phyloP scores from a whole-genome alignment of 2,329 filamentous ascomycete genomes.

The Sporothrix mexicana region DNA sequence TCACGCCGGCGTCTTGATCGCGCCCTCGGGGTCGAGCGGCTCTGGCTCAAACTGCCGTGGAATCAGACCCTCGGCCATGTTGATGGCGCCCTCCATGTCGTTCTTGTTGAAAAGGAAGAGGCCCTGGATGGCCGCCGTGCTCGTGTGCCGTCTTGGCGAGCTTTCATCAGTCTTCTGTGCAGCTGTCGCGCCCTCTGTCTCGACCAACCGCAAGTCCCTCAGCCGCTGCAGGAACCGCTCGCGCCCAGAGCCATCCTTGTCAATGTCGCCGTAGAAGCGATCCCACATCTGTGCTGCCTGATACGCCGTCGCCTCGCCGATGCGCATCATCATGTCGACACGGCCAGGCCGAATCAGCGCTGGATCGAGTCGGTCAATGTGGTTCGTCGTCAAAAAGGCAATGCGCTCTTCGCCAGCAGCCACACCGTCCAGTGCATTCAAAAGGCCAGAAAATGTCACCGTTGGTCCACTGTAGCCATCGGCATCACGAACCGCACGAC shows the following conservation, averaged over 20 bases:
- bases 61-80: constrained; percentile 73
- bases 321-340: constrained; percentile 89
- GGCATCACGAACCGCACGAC: constrained; percentile 73
- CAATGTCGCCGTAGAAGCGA: constrained; percentile 88
- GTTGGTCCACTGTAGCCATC: constrained; percentile 88
- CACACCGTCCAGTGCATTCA: constrained; percentile 89
- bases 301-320: constrained; percentile 84
- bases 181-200: constrained; percentile 48
- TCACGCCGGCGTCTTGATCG: constrained; percentile 50
- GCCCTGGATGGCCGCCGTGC: constrained; percentile 90
- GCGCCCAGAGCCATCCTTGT: constrained; percentile 66
- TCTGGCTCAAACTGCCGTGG: constrained; percentile 61
- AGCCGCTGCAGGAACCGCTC: constrained; percentile 74
- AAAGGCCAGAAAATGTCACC: constrained; percentile 89
- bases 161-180: background rate
- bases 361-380: constrained; percentile 85
- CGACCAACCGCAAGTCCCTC: constrained; percentile 70
- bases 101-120: constrained; percentile 96
- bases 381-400: constrained; percentile 92
- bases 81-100: constrained; percentile 83
- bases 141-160: constrained; percentile 63
- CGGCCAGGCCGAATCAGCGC: constrained; percentile 89
- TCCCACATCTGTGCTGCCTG: constrained; percentile 92
- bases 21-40: constrained; percentile 47
- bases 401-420: constrained; percentile 93